Conservation (phyloP, 2,329 filamentous ascomycete species). For the Fusarium nelsonii region DNA sequence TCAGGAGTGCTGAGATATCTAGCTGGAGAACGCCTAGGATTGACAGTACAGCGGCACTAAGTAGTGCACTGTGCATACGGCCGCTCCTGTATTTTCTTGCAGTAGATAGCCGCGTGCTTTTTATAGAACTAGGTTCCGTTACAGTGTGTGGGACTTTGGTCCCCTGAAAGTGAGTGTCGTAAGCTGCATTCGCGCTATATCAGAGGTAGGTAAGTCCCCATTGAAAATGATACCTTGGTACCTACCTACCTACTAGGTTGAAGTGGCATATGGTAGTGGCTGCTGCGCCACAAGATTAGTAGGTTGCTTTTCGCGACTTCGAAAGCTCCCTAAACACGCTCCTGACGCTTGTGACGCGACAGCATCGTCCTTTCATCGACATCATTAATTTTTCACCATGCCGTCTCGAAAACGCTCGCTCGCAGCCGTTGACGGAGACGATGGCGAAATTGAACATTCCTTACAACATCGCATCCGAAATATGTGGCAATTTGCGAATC, state of each 20-base stretch:
- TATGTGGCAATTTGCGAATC: conserved; percentile 95
- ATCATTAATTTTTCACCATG: conserved; percentile 43
- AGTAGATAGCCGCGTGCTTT: conserved; percentile 31
- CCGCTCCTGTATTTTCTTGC: neutral
- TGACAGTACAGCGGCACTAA: conserved; percentile 23
- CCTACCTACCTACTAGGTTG: neutral
- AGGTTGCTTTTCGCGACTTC: conserved; percentile 38
- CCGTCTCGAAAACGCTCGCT: conserved; percentile 47
- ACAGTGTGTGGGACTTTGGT: conserved; percentile 41
- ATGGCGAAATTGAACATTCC: conserved; percentile 32
- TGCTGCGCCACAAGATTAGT: conserved; percentile 42
- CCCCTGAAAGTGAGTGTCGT: conserved; percentile 34
- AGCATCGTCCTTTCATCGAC: conserved; percentile 28
- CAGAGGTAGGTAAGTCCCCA: neutral
- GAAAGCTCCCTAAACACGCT: conserved; percentile 37
- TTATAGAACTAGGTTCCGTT: conserved; percentile 39
- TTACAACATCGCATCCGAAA: conserved; percentile 77
- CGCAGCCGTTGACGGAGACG: conserved; percentile 35
- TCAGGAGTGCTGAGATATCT: conserved; percentile 41
- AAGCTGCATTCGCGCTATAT: conserved; percentile 24
- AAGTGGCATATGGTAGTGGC: conserved; percentile 46
- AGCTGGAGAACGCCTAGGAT: conserved; percentile 22
- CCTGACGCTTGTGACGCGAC: conserved; percentile 46
- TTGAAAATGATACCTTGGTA: too few relatives aligned
- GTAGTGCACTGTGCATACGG: conserved; percentile 37